A percentile compares a stretch with the other conserved stretches of the same genome.
Conservation (phyloP, 2,329 filamentous ascomycete genomes). For the Colletotrichum limetticola region DNA sequence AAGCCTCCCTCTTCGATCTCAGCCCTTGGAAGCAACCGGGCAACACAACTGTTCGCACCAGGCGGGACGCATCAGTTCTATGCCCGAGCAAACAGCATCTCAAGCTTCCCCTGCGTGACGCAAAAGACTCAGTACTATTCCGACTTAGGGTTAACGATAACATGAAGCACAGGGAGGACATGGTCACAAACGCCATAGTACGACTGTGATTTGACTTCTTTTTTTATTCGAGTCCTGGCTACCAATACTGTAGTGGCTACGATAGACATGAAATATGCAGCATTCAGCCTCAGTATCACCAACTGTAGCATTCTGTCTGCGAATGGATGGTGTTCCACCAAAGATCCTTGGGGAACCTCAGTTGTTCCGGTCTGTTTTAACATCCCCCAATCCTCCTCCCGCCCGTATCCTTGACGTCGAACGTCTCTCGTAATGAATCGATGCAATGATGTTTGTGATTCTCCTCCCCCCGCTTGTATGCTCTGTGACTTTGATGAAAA, state of each 20-base stretch:
- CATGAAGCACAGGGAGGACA: too few species aligned
- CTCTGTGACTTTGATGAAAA: neutral
- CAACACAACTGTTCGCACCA: too few species aligned
- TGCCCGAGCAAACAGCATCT: too few species aligned
- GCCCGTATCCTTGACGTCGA: neutral
- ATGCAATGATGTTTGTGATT: neutral
- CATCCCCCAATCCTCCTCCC: neutral
- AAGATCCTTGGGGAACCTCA: neutral
- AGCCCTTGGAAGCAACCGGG: too few species aligned
- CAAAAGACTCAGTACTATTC: too few species aligned
- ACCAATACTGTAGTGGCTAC: conserved; percentile 16
- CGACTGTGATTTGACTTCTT: neutral
- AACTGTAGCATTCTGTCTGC: neutral
- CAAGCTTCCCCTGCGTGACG: too few species aligned
- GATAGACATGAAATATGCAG: neutral
- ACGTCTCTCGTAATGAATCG: conserved; percentile 4
- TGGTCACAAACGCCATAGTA: neutral
- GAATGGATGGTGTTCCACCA: neutral
- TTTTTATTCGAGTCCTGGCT: neutral
- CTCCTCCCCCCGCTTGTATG: neutral
- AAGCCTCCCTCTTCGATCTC: too few species aligned
- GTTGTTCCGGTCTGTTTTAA: neutral
- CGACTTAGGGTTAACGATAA: too few species aligned
- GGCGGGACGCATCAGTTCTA: too few species aligned
- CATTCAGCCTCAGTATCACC: neutral